Evolutionary conservation across 1,284 basidiomycete genomes (phyloP).

Genomic region (Inonotus obliquus): DNA sequence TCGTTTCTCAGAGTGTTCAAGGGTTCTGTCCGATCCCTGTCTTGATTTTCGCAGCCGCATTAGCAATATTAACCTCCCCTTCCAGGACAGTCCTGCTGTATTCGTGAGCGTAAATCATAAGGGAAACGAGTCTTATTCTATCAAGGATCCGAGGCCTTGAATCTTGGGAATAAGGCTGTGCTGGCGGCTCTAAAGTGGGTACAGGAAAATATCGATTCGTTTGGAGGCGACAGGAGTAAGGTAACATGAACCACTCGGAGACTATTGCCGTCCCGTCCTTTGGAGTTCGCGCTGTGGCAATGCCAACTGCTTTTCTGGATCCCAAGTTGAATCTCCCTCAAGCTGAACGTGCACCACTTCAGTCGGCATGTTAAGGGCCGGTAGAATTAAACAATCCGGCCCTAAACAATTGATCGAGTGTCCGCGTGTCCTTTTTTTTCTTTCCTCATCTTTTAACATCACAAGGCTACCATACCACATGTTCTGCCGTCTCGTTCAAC

Average conservation of each 20-base stretch:
- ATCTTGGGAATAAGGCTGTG: constrained; percentile 43
- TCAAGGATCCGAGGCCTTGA: constrained; percentile 43
- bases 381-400: not conserved
- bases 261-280: constrained; percentile 27
- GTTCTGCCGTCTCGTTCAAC: not conserved
- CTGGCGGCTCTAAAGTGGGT: constrained; percentile 45
- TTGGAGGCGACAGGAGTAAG: constrained; percentile 45
- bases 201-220: constrained; percentile 39
- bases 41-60: not conserved
- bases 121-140: constrained; percentile 45
- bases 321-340: constrained; percentile 36
- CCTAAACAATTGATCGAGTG: not conserved
- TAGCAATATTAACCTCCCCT: constrained; percentile 10
- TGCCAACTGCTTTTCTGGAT: constrained; percentile 41
- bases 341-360: no score
- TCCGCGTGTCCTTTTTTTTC: not conserved
- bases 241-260: constrained; percentile 21
- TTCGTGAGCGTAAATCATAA: constrained; percentile 55
- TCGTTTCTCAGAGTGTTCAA: constrained; percentile 41
- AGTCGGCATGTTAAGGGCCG: no score
- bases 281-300: constrained; percentile 50
- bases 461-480: constrained; percentile 15
- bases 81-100: constrained; percentile 41
- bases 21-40: constrained; percentile 30
- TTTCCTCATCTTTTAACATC: constrained; percentile 18